Evolutionary conservation across 345 rosid genomes (phyloP).

Genomic region (Eucalyptus pumila): DNA sequence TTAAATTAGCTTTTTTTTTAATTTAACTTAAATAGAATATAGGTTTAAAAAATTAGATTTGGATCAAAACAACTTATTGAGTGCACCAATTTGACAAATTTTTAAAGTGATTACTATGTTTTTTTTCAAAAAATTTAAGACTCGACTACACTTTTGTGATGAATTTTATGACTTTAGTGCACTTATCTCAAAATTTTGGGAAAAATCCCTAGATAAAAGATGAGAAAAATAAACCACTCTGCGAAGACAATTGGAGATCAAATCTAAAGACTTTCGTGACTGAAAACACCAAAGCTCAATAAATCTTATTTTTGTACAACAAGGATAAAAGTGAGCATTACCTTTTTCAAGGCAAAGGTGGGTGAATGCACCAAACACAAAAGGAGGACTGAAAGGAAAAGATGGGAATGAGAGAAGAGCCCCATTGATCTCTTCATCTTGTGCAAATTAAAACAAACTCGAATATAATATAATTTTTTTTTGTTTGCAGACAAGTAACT

Average conservation of each 20-base stretch:
- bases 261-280: not conserved
- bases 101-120: too few relatives aligned
- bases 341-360: conserved; percentile 26
- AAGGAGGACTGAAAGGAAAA: conserved; percentile 2
- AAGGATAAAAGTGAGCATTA: not conserved
- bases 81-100: too few relatives aligned
- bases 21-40: not conserved
- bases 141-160: rapidly evolving
- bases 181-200: not conserved
- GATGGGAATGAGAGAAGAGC: not conserved
- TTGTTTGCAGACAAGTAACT: not conserved
- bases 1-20: not conserved
- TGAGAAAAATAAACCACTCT: not conserved
- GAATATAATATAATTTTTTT: not conserved
- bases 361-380: conserved; percentile 10
- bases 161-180: not conserved
- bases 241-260: not conserved
- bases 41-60: not conserved
- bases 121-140: not conserved
- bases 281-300: not conserved
- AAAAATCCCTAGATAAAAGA: not conserved
- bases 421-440: conserved; percentile 4
- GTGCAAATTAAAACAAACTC: not conserved
- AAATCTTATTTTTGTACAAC: not conserved
- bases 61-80: not conserved